Conservation (phyloP, 2,329 filamentous ascomycete genomes). For the Fusarium setosum region DNA sequence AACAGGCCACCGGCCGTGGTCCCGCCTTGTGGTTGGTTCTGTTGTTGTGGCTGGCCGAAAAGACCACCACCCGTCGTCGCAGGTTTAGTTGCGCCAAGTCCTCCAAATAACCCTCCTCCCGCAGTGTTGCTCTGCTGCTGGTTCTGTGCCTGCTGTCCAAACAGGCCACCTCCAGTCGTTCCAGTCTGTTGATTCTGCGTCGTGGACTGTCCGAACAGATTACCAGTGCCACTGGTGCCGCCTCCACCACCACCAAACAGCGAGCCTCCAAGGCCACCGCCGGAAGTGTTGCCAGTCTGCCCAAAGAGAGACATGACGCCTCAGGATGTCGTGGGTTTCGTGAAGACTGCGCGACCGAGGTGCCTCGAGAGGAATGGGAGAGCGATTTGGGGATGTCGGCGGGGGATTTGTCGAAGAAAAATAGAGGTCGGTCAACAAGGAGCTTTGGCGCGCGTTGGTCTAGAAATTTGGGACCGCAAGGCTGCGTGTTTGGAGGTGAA, state of each 20-base stretch:
- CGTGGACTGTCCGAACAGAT: slow-evolving; percentile 43
- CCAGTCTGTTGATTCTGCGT: slow-evolving; percentile 36
- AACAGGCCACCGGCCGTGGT: slow-evolving; percentile 37
- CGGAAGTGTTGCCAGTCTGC: slow-evolving; percentile 39
- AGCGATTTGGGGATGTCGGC: slow-evolving; percentile 10
- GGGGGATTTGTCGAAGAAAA: slow-evolving; percentile 25
- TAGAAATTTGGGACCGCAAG: slow-evolving; percentile 48
- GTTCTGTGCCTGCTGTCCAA: slow-evolving; percentile 34
- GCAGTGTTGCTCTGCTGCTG: slow-evolving; percentile 29
- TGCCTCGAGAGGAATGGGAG: not conserved
- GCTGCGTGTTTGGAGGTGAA: slow-evolving; percentile 43
- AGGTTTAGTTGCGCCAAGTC: slow-evolving; percentile 38
- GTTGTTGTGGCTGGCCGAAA: slow-evolving; percentile 40
- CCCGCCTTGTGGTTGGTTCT: slow-evolving; percentile 21
- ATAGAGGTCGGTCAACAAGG: slow-evolving; percentile 29
- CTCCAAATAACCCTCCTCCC: slow-evolving; percentile 49
- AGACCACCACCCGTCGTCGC: slow-evolving; percentile 38
- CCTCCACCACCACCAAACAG: slow-evolving; percentile 39
- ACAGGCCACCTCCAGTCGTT: slow-evolving; percentile 32
- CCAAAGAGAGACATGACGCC: slow-evolving; percentile 51
- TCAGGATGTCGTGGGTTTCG: slow-evolving; percentile 11
- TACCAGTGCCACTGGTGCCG: slow-evolving; percentile 37
- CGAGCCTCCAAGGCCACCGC: slow-evolving; percentile 33
- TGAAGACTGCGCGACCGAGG: not conserved
- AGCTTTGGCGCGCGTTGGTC: slow-evolving; percentile 43